Evolutionary conservation across 2,329 filamentous ascomycete genomes (phyloP), one percentile per base, ranked within the genome.

Genomic region (Aspergillus luchuensis): DNA sequence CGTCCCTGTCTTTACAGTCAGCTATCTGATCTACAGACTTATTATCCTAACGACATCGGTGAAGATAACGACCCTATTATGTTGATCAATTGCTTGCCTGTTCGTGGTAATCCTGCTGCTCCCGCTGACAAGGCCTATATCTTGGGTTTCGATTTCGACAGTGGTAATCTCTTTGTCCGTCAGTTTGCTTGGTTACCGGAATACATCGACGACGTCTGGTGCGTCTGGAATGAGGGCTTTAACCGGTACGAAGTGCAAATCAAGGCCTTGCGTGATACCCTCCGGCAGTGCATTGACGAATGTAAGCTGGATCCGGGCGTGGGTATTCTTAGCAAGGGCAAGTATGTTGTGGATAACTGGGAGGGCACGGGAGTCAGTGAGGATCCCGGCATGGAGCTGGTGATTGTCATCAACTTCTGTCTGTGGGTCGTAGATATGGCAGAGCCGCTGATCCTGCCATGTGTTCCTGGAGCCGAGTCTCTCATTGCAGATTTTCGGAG

Each of bases 371-470:
- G 54, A 60, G 10, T 47, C 43, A 55, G 66, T 23, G 69, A 71
- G 8, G 68, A 70, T 45, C 70, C 69, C 1, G 73, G 72, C 3
- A 56, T 76, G 64, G 74, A 76, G 50, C 62, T 75, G 10, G 67
- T 74, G 10, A 66, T 76, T 48, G 59, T 58, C 6, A 68, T 73
- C 30, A 58, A 69, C 25, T 74, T 71, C 47, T 66, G 68, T 19
- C 72, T 74, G 56, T 76, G 72, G 58, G 56, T 74, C 1, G 30
- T 66, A 11, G 74, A 76, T 45, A 68, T 68, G 25, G 64, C 66
- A 2, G 71, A 71, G 11, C 57, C 63, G 11, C 52, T 71, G 23
- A 65, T 68, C 25, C 43, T 64, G 2, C 25, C 68, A 0, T 60
- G 61, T 8, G 55, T 51, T 2, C 38, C 55, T 8, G 48, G 28